Base-by-base conservation (phyloP, 495 filamentous ascomycete genomes). In the Emericellopsis terricola region DNA sequence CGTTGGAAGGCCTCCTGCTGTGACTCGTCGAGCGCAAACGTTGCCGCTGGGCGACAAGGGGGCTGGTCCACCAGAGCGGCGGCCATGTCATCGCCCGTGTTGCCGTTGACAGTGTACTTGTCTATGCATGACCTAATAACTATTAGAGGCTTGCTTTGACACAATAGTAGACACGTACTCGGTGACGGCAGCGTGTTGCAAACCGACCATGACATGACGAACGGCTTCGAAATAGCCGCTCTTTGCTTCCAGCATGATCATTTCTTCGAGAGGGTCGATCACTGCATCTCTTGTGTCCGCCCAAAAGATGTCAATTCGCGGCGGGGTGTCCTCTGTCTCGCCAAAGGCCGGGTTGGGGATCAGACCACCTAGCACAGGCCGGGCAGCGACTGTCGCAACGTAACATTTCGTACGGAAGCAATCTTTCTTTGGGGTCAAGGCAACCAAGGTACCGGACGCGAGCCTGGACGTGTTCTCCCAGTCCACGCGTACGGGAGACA, bases 381-480 rank as follows among this genome's bases (percentile, higher is more conserved):
- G 60, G 6, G 81, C 78, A 17, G 78, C 82, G 20, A 94, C 63
- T 18, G 75, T 60, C 5, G 78, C 85, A 8, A 89, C 53, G 20
- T 74, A 65, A 44, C 81, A 84, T 21, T 72, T 67, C 0, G 41
- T 69, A 31, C 57, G 47, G 44, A 92, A 89, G 11, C n/a, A n/a
- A n/a, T 52, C 53, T 43, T 92, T 79, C 0, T 61, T 37, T 2
- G 53, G 59, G 0, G 78, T 70, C 1, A 74, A 73, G 2, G 73
- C 83, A 16, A 94, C 71, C 2, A 91, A 43, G 0, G 66, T 64
- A 1, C 83, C 83, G 0, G 72, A 57, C 3, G 73, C 62, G 7
- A 92, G 60, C 0, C 85, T 69, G 35, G 73, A 78, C 0, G 78
- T 81, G 33, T 83, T 72, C 15, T 69, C 56, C 85, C 85, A 94